Percentiles rank a stretch among this genome's conserved stretches.
phyloP scores from a whole-genome alignment of 306 rosid species.

The Quercus variabilis region DNA sequence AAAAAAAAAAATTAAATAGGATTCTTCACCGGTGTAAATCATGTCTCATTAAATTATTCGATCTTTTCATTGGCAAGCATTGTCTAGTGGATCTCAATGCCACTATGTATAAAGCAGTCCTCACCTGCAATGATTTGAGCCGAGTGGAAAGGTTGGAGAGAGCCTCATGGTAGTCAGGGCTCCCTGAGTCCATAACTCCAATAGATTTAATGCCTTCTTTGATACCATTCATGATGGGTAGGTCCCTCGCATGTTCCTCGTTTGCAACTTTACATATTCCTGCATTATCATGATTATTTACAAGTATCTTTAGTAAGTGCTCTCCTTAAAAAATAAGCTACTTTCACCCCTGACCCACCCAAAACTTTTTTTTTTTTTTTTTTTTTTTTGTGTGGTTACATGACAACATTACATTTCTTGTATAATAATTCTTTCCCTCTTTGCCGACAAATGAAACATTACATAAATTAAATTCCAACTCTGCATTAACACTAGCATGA shows the following conservation, averaged over 20 bases:
- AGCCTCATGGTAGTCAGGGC: slow-evolving; percentile 57
- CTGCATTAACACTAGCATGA: too few species aligned
- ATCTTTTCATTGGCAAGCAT: neutral
- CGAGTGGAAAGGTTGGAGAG: slow-evolving; percentile 50
- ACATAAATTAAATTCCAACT: too few species aligned
- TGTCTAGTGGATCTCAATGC: neutral
- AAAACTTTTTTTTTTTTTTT: neutral
- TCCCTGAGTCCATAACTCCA: slow-evolving; percentile 65
- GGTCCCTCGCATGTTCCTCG: slow-evolving; percentile 88
- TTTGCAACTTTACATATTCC: slow-evolving; percentile 74
- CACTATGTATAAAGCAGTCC: neutral
- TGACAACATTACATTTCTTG: neutral
- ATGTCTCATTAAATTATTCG: neutral
- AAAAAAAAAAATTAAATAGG: neutral
- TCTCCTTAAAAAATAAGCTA: slow-evolving; percentile 39
- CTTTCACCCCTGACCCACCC: neutral
- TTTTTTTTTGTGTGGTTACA: too few species aligned
- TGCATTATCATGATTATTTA: slow-evolving; percentile 24
- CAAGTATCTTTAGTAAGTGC: neutral
- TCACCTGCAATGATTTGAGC: slow-evolving; percentile 64
- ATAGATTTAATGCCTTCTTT: slow-evolving; percentile 80
- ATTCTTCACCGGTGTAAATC: neutral
- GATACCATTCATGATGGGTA: slow-evolving; percentile 93
- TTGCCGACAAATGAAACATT: neutral
- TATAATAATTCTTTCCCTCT: neutral